These are phyloP conservation scores for Botryobasidium botryosum DNA, from an alignment of 768 basidiomycete genomes.

Conservation along the genomic window DNA sequence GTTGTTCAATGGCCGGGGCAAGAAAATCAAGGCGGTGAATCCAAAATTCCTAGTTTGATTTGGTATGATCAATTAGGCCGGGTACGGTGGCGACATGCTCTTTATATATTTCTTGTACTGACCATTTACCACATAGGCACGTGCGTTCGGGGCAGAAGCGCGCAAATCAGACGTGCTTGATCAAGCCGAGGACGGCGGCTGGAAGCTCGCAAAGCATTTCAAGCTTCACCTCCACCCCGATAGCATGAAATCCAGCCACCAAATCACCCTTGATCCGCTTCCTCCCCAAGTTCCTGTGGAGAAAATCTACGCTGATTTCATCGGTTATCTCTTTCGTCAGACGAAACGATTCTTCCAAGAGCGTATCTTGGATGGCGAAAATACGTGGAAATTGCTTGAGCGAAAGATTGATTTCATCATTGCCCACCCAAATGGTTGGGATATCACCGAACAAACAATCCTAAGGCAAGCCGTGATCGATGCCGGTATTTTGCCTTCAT, in stretches of 20 bases:
- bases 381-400: not conserved
- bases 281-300: constrained; percentile 14
- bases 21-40: not conserved
- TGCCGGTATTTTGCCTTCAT: constrained; percentile 27
- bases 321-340: constrained; percentile 15
- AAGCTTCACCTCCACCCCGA: constrained; percentile 2
- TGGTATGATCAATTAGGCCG: not conserved
- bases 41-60: not conserved
- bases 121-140: not conserved
- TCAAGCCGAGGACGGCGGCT: not conserved
- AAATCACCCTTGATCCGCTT: constrained; percentile 3
- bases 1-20: not conserved
- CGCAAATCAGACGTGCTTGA: not conserved
- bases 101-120: not conserved
- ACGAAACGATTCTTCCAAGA: constrained; percentile 14
- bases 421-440: constrained; percentile 30
- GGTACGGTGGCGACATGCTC: not conserved
- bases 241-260: not conserved
- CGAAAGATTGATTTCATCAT: not conserved
- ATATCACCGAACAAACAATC: constrained; percentile 26
- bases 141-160: not conserved
- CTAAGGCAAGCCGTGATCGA: constrained; percentile 29
- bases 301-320: constrained; percentile 16
- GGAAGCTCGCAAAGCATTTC: constrained; percentile 3
- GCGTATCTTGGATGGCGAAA: not conserved